Percentiles rank a stretch among this genome's conserved stretches.
Evolutionary conservation across 805 yeast species (phyloP).

Genomic region (Nakazawaea peltata): DNA sequence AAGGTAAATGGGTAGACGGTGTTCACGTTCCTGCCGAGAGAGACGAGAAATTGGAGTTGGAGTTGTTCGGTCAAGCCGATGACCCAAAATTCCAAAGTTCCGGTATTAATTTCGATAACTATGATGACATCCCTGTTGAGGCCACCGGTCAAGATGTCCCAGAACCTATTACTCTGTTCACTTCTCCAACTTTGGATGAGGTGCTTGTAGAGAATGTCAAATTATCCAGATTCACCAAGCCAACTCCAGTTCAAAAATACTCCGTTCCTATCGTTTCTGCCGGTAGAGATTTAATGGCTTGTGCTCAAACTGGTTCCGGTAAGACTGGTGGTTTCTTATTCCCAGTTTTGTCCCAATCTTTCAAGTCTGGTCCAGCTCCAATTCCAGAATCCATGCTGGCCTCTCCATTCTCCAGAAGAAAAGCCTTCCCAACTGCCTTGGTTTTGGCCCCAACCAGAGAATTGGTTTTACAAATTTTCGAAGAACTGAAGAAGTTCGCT

Average conservation of each 20-base stretch:
- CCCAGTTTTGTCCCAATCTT: constrained; percentile 93
- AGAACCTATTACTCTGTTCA: constrained; percentile 82
- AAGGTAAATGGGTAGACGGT: constrained; percentile 84
- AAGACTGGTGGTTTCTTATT: constrained; percentile 99
- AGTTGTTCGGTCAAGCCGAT: constrained; percentile 75
- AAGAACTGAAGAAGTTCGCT: constrained; percentile 90
- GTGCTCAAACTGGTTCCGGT: constrained; percentile 99
- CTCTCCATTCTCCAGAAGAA: constrained; percentile 40
- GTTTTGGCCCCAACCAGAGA: constrained; percentile 99
- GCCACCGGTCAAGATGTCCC: constrained; percentile 95
- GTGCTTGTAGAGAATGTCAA: constrained; percentile 81
- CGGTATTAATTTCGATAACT: constrained; percentile 97
- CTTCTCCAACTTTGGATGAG: constrained; percentile 85
- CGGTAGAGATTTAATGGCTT: constrained; percentile 92
- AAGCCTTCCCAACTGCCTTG: constrained; percentile 90
- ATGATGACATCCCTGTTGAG: constrained; percentile 98
- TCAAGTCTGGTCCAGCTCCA: constrained; percentile 77
- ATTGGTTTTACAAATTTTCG: constrained; percentile 92
- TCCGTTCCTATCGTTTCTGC: constrained; percentile 86
- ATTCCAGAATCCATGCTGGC: constrained; percentile 30
- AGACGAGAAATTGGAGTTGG: constrained; percentile 64
- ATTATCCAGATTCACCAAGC: constrained; percentile 85
- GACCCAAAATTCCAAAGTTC: constrained; percentile 78
- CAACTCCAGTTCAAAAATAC: constrained; percentile 95
- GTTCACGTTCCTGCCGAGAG: constrained; percentile 75